Evolutionary conservation across 495 filamentous ascomycete genomes (phyloP), one percentile per base, ranked within the genome.

Genomic region (Articulospora tetracladia): DNA sequence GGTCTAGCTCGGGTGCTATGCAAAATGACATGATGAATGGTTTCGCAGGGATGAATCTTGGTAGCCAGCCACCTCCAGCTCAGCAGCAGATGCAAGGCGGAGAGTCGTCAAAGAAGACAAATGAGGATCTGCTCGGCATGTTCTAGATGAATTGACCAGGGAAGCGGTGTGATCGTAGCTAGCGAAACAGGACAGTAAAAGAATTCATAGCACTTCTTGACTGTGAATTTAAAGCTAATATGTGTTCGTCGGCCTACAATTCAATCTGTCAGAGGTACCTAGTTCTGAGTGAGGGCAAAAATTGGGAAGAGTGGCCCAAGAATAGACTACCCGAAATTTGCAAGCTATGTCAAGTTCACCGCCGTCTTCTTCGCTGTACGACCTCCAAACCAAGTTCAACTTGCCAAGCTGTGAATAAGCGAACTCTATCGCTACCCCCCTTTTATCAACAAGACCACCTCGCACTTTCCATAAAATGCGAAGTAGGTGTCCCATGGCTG

Each of bases 81-180:
- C 77, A 80, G 64, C 75, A 77, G 55, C 73, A 81, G 57, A 73
- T 77, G 54, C 65, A 72, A 67, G 44, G 49, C 1, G 48, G 41
- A 23, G 58, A 57, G 22, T 50, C 22, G 17, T 36, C 66, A 55
- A 86, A 86, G 71, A 88, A 87, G 68, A 85, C 85, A 41, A 94
- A 88, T 69, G 91, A 97, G 64, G 94, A 98, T 74, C 81, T 98
- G 57, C 71, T 98, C 72, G 91, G 90, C 22, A 76, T 98, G 70
- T 96, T 97, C 73, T 97, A 84, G 65, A 56, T 61, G 30, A n/a
- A 27, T 24, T 49, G 48, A 27, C 19, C 1, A 17, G 36, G 22
- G 19, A 23, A 26, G 51, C 3, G 7, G 19, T 1, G 39, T 25
- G 27, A 13, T 52, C 17, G 4, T 60, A 39, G 57, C n/a, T 63